Conservation (phyloP, 2,329 filamentous ascomycete genomes). For the Fusarium goolgardi region DNA sequence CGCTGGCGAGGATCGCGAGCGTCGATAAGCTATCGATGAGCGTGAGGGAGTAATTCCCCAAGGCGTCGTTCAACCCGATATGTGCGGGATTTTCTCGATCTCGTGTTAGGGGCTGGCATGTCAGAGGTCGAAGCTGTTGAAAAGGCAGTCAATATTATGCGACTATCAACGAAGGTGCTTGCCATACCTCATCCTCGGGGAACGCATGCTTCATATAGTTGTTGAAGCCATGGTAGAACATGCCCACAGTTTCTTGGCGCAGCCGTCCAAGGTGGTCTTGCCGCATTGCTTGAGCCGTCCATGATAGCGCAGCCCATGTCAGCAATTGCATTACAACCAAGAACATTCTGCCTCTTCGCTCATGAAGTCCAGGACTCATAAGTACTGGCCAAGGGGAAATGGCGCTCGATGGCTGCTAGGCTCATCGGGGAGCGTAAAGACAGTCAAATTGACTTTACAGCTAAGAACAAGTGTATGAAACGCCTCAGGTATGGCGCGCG, state of each 20-base stretch:
- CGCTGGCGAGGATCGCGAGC: slow-evolving; percentile 88
- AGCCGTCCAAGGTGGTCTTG: slow-evolving; percentile 66
- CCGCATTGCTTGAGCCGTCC: slow-evolving; percentile 64
- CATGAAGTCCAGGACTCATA: slow-evolving; percentile 36
- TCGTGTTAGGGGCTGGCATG: slow-evolving; percentile 85
- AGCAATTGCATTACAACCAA: slow-evolving; percentile 41
- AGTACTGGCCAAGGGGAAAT: slow-evolving; percentile 34
- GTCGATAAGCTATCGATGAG: slow-evolving; percentile 96
- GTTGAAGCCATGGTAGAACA: slow-evolving; percentile 97
- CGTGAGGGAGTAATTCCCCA: slow-evolving; percentile 97
- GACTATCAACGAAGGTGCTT: not conserved
- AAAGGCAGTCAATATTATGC: slow-evolving; percentile 36
- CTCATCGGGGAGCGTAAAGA: slow-evolving; percentile 42
- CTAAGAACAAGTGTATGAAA: slow-evolving; percentile 11
- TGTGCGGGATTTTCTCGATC: slow-evolving; percentile 83
- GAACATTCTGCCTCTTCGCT: slow-evolving; percentile 47
- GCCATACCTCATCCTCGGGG: slow-evolving; percentile 84
- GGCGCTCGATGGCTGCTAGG: slow-evolving; percentile 39
- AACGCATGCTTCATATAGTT: slow-evolving; percentile 96
- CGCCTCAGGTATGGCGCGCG: slow-evolving; percentile 31
- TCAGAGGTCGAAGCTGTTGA: slow-evolving; percentile 79
- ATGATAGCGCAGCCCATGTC: slow-evolving; percentile 53
- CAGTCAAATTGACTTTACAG: slow-evolving; percentile 7
- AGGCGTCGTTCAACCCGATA: slow-evolving; percentile 90
- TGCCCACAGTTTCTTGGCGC: slow-evolving; percentile 72